Evolutionary conservation across 2,329 filamentous ascomycete genomes (phyloP), one percentile per base, ranked within the genome.

Genomic region (Pseudocercospora eumusae): DNA sequence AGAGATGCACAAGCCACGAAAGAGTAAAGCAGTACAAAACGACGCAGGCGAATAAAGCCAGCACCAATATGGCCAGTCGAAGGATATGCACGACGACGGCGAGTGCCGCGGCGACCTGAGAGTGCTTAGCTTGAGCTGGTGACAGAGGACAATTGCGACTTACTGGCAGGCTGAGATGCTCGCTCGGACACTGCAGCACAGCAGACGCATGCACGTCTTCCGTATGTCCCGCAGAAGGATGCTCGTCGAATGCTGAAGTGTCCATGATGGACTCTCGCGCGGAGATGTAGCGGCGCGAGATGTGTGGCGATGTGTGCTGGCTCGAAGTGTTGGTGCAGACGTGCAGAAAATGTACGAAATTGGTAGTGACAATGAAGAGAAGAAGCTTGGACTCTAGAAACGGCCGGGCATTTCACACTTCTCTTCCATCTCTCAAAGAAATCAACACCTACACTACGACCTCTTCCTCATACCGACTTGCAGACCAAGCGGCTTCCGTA

Each of bases 401-500:
- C 15, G 25, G 27, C n/a, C n/a, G n/a, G n/a, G n/a, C n/a, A 36
- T 54, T 54, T 31, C 27, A 54, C 27, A 15, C 36, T 36, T 28
- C 50, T 18, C 11, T 36, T 36, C n/a, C n/a, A n/a, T n/a, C n/a
- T 25, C 23, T 3, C 23, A 25, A 3, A 25, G 23, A 25, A 25
- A 25, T 25, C n/a, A n/a, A n/a, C 4, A 25, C 18, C 20, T 21
- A 21, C 18, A 21, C n/a, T n/a, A 64, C 27, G 33, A 28, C 40
- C 70, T 61, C 60, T 55, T 69, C 23, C 64, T 62, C 64, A 73
- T 69, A 13, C 70, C 64, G 57, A 71, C 71, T 45, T 70, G 36
- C 61, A 74, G 55, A 25, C 70, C 70, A 18, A 73, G 58, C 44
- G 74, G 73, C 68, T 75, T 75, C 21, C 74, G 66, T 61, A 74